Evolutionary conservation across 1,139 yeast genomes (phyloP).

Genomic region (Yarrowia galli): DNA sequence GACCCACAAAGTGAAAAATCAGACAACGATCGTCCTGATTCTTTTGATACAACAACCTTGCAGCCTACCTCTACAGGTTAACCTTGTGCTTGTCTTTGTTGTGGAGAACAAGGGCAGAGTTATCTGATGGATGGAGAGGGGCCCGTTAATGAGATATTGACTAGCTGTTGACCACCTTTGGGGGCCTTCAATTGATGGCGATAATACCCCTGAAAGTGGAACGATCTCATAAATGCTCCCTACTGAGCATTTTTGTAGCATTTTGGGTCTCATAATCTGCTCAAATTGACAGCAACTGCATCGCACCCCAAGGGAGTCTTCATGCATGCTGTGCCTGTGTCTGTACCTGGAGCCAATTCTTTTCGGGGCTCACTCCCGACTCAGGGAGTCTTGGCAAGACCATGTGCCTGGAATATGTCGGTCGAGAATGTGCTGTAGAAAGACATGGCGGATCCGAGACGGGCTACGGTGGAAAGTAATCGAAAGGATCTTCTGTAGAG

Average conservation of each 20-base stretch:
- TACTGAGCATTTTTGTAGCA: slow-evolving; percentile 4
- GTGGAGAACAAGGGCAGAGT: not conserved
- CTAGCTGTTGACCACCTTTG: not conserved
- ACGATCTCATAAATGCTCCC: not conserved
- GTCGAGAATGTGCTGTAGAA: not conserved
- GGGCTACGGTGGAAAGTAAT: not conserved
- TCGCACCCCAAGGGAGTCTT: slow-evolving; percentile 5
- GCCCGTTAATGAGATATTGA: not conserved
- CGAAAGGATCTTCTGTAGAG: not conserved
- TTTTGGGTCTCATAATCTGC: not conserved
- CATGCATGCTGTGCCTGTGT: slow-evolving; percentile 9
- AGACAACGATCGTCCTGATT: slow-evolving; percentile 24
- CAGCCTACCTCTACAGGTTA: slow-evolving; percentile 1
- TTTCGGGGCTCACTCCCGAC: slow-evolving; percentile 6
- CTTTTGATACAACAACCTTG: slow-evolving; percentile 13
- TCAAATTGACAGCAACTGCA: slow-evolving; percentile 9
- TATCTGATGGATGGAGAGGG: slow-evolving; percentile 7
- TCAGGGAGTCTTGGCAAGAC: slow-evolving; percentile 26
- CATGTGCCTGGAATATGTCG: slow-evolving; percentile 23
- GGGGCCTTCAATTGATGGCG: not conserved
- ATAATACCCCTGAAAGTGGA: not conserved
- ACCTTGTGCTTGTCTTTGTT: slow-evolving; percentile 5
- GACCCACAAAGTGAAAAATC: not conserved
- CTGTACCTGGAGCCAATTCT: slow-evolving; percentile 30
- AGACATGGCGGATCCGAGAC: not conserved